Conservation (phyloP, 148 eudicot genomes). For the Fagopyrum homotropicum region DNA sequence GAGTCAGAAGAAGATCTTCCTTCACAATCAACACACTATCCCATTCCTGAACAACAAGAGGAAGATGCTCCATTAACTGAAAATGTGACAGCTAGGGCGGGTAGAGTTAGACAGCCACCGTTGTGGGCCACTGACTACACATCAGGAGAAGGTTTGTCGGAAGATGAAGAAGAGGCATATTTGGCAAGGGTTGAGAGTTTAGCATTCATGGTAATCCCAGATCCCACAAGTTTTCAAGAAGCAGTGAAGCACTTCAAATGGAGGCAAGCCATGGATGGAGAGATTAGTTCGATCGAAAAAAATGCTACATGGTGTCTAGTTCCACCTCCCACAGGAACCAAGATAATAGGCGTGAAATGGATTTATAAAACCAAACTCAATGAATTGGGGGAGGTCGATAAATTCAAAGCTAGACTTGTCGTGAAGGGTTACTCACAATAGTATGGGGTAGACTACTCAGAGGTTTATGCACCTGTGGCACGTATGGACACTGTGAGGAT, state of each 20-base stretch:
- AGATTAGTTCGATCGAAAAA: not conserved
- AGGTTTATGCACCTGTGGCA: not conserved
- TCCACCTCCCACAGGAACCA: not conserved
- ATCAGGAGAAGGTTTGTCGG: too few species aligned
- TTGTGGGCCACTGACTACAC: too few species aligned
- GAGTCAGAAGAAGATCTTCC: too few species aligned
- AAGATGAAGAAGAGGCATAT: too few species aligned
- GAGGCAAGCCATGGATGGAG: not conserved
- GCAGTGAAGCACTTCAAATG: not conserved
- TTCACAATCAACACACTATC: too few species aligned
- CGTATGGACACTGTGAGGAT: not conserved
- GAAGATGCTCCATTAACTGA: too few species aligned
- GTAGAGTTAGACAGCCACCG: too few species aligned
- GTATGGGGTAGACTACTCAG: not conserved
- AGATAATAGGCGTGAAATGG: not conserved
- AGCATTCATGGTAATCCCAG: constrained; percentile 13
- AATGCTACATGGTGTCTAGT: not conserved
- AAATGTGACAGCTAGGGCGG: too few species aligned
- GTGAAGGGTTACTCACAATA: constrained; percentile 4
- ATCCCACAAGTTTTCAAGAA: not conserved
- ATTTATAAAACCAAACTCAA: not conserved
- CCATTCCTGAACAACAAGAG: too few species aligned
- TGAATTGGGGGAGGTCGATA: constrained; percentile 2
- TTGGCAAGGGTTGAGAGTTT: not conserved
- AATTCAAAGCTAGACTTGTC: not conserved